These are phyloP conservation scores for Leccinum incarnatum DNA, from an alignment of 768 basidiomycete species.

Conservation along the genomic window DNA sequence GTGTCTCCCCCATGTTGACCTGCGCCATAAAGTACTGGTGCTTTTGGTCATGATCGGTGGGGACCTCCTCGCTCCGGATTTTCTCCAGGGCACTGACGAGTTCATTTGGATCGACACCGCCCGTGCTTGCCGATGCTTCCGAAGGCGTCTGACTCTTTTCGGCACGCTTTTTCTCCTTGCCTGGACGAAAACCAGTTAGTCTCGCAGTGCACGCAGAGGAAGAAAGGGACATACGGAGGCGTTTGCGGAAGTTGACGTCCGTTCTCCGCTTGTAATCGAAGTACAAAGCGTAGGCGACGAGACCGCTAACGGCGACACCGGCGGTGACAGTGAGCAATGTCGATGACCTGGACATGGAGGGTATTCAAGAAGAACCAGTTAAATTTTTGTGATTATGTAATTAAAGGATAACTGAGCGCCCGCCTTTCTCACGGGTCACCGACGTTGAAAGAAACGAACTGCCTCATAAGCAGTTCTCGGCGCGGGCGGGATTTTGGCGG, in stretches of 20 bases:
- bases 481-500: slow-evolving; percentile 20
- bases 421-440: slow-evolving; percentile 21
- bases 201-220: neutral
- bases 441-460: slow-evolving; percentile 25
- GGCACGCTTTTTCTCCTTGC: slow-evolving; percentile 89
- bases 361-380: neutral
- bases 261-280: slow-evolving; percentile 95
- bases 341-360: slow-evolving; percentile 32
- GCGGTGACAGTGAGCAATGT: slow-evolving; percentile 39
- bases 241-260: slow-evolving; percentile 83
- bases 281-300: slow-evolving; percentile 83
- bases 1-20: slow-evolving; percentile 82
- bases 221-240: slow-evolving; percentile 61
- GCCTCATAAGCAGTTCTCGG: slow-evolving; percentile 19
- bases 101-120: slow-evolving; percentile 46
- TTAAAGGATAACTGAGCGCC: slow-evolving; percentile 11
- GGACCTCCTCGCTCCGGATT: slow-evolving; percentile 67
- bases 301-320: slow-evolving; percentile 47
- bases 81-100: slow-evolving; percentile 62
- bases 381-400: slow-evolving; percentile 21
- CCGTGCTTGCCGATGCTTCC: slow-evolving; percentile 24
- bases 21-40: slow-evolving; percentile 92
- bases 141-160: slow-evolving; percentile 59
- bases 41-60: slow-evolving; percentile 67
- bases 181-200: slow-evolving; percentile 39